A percentile compares a stretch with the other conserved stretches of the same genome.
phyloP scores from a whole-genome alignment of 2,329 filamentous ascomycete species.

The Endothia cerciana region DNA sequence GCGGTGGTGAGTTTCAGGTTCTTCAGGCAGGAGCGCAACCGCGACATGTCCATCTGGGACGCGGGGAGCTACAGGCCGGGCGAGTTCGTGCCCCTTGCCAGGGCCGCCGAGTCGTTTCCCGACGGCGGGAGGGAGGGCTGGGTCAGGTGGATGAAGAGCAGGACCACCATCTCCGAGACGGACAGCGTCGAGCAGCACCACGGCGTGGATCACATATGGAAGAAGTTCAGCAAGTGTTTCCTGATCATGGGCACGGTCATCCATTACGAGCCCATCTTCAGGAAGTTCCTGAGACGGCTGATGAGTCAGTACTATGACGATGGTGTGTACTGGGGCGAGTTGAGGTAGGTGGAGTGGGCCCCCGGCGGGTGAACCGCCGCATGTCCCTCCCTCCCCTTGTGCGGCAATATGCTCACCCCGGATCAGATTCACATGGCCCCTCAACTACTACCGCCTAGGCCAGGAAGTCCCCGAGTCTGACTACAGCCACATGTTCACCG shows the following conservation, averaged over 20 bases:
- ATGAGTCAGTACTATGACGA: slow-evolving; percentile 76
- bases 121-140: slow-evolving; percentile 73
- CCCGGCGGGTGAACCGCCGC: not conserved
- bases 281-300: slow-evolving; percentile 72
- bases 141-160: slow-evolving; percentile 73
- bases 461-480: slow-evolving; percentile 68
- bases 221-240: slow-evolving; percentile 78
- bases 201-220: slow-evolving; percentile 83
- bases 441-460: slow-evolving; percentile 69
- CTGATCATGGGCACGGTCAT: slow-evolving; percentile 73
- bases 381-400: too few relatives aligned
- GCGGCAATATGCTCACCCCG: slow-evolving; percentile 2
- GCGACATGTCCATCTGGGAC: slow-evolving; percentile 63
- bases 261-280: slow-evolving; percentile 89
- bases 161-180: slow-evolving; percentile 71
- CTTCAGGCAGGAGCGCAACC: slow-evolving; percentile 46
- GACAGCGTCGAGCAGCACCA: slow-evolving; percentile 82
- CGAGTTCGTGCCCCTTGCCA: slow-evolving; percentile 59
- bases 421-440: slow-evolving; percentile 68
- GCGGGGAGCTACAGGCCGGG: slow-evolving; percentile 61
- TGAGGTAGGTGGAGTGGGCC: slow-evolving; percentile 51
- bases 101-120: slow-evolving; percentile 76
- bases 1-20: slow-evolving; percentile 67
- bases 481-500: slow-evolving; percentile 70
- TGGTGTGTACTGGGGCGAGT: slow-evolving; percentile 82